These are phyloP conservation scores for Sporothrix luriei DNA, from an alignment of 2,329 filamentous ascomycete species.

Conservation along the genomic window DNA sequence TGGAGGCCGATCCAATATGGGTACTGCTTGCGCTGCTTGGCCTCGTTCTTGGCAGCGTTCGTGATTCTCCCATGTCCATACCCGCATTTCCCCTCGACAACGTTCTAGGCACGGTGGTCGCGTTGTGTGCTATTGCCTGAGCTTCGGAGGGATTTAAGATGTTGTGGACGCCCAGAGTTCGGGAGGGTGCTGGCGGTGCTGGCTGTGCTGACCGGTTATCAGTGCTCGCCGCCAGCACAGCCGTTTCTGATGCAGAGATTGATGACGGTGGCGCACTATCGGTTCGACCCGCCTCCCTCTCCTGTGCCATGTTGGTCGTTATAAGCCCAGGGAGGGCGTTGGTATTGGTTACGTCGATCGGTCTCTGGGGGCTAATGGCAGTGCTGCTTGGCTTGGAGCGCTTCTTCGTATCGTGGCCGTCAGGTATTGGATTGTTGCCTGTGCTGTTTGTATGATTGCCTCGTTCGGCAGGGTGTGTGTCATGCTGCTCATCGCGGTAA, in stretches of 20 bases:
- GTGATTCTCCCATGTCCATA: slow-evolving; percentile 16
- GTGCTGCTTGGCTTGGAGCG: background rate
- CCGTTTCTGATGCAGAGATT: background rate
- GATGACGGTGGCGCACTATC: background rate
- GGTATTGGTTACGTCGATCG: slow-evolving; percentile 28
- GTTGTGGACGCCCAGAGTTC: slow-evolving; percentile 48
- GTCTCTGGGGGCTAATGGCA: slow-evolving; percentile 17
- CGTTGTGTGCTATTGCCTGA: slow-evolving; percentile 35
- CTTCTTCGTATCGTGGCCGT: background rate
- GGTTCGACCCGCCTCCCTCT: background rate
- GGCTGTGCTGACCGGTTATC: slow-evolving; percentile 40
- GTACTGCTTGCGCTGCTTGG: slow-evolving; percentile 31
- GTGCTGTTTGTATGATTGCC: slow-evolving; percentile 21
- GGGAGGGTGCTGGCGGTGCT: slow-evolving; percentile 39
- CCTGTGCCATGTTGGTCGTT: slow-evolving; percentile 19
- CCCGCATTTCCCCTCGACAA: slow-evolving; percentile 8
- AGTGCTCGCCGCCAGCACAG: background rate
- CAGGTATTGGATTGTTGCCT: background rate
- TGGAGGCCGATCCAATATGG: slow-evolving; percentile 4
- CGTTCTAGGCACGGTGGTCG: slow-evolving; percentile 28
- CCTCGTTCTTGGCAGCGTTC: slow-evolving; percentile 34
- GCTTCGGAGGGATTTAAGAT: slow-evolving; percentile 50
- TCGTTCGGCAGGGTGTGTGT: slow-evolving; percentile 32
- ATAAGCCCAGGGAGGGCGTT: background rate
- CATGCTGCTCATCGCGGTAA: slow-evolving; percentile 33